These are phyloP conservation scores for Ganoderma boninense DNA, from an alignment of 1,284 basidiomycete genomes.

Conservation along the genomic window DNA sequence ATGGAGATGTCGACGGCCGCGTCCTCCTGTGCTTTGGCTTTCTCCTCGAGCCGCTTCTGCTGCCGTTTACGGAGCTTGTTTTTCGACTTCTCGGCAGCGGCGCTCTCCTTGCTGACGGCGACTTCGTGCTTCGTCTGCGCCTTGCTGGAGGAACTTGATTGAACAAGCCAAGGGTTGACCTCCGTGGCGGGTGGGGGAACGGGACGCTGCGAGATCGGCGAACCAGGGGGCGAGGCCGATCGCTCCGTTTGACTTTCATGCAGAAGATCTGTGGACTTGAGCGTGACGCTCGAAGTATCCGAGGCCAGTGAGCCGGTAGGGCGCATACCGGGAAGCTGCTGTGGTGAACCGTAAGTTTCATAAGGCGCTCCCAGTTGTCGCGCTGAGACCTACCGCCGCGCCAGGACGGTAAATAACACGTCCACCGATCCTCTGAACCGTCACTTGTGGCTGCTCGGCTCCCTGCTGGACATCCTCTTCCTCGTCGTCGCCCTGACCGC, in stretches of 20 bases:
- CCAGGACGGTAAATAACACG: conserved; percentile 66
- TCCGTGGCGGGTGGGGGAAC: conserved; percentile 33
- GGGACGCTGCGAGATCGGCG: conserved; percentile 28
- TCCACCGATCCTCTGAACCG: conserved; percentile 63
- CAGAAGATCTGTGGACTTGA: conserved; percentile 66
- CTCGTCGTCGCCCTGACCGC: conserved; percentile 44
- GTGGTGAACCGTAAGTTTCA: not conserved
- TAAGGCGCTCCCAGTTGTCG: conserved; percentile 1
- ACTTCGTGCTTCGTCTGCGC: conserved; percentile 75
- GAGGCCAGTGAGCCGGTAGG: conserved; percentile 59
- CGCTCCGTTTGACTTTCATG: conserved; percentile 38
- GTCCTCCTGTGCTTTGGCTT: conserved; percentile 70
- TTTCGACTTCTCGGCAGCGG: conserved; percentile 67
- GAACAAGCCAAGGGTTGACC: conserved; percentile 79
- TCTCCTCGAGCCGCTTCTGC: conserved; percentile 61
- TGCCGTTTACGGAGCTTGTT: conserved; percentile 73
- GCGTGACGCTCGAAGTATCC: conserved; percentile 74
- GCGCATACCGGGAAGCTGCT: conserved; percentile 32
- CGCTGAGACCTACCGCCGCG: conserved; percentile 44
- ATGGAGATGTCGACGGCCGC: conserved; percentile 80
- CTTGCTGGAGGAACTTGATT: conserved; percentile 46
- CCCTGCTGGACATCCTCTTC: conserved; percentile 47
- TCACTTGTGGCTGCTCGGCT: conserved; percentile 43
- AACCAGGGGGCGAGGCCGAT: conserved; percentile 28
- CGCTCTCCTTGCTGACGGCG: conserved; percentile 69